Conservation (phyloP, 1,284 basidiomycete species). For the Omphalotus olearius region DNA sequence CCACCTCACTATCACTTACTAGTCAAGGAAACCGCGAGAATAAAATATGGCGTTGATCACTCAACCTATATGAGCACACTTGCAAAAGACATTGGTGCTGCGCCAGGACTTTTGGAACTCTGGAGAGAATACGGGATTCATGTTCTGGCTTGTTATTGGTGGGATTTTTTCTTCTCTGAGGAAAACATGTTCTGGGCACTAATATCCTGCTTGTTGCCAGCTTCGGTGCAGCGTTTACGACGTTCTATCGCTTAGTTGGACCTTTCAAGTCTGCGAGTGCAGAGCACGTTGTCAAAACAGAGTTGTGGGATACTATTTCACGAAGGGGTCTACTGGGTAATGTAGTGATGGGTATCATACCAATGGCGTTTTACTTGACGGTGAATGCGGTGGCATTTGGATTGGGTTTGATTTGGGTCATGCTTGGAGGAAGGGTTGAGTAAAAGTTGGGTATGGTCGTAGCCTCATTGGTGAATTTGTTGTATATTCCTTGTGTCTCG, state of each 20-base stretch:
- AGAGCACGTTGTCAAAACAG: slow-evolving; percentile 45
- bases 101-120: slow-evolving; percentile 46
- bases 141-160: slow-evolving; percentile 56
- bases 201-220: slow-evolving; percentile 20
- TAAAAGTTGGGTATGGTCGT: background rate
- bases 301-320: slow-evolving; percentile 62
- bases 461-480: too few species aligned
- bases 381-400: slow-evolving; percentile 24
- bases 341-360: slow-evolving; percentile 57
- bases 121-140: slow-evolving; percentile 49
- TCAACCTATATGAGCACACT: slow-evolving; percentile 54
- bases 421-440: slow-evolving; percentile 14
- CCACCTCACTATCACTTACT: slow-evolving; percentile 57
- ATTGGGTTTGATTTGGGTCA: slow-evolving; percentile 14
- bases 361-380: slow-evolving; percentile 43
- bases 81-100: slow-evolving; percentile 57
- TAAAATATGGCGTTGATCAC: slow-evolving; percentile 60
- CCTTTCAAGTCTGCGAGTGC: slow-evolving; percentile 42
- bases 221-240: slow-evolving; percentile 60
- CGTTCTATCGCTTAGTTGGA: slow-evolving; percentile 59
- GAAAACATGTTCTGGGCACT: background rate
- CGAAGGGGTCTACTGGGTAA: slow-evolving; percentile 53
- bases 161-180: slow-evolving; percentile 15
- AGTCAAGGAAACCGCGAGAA: slow-evolving; percentile 47
- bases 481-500: too few species aligned